phyloP scores from a whole-genome alignment of 768 basidiomycete genomes.

The Russula earlei region DNA sequence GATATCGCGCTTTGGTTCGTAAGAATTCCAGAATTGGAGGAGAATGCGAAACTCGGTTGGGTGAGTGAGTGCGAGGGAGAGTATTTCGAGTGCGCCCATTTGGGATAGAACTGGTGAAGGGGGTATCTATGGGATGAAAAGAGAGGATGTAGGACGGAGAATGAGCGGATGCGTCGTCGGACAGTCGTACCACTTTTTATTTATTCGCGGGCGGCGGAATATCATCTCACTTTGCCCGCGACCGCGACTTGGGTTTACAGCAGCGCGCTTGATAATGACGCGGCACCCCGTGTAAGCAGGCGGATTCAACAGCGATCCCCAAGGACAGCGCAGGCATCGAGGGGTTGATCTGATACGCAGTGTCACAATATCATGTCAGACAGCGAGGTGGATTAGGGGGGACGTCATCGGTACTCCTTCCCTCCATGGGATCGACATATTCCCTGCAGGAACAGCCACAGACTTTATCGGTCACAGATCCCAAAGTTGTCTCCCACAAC shows the following conservation, averaged over 20 bases:
- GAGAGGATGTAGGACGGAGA: neutral
- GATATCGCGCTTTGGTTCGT: slow-evolving; percentile 77
- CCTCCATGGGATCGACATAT: neutral
- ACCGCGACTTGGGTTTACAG: too few relatives aligned
- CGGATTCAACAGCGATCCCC: too few relatives aligned
- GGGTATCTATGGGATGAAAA: neutral
- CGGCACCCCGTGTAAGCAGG: too few relatives aligned
- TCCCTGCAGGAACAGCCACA: slow-evolving; percentile 32
- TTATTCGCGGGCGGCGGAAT: neutral
- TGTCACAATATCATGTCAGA: too few relatives aligned
- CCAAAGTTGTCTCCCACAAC: neutral
- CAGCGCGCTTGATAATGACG: too few relatives aligned
- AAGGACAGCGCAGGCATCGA: too few relatives aligned
- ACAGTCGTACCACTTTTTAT: slow-evolving; percentile 15
- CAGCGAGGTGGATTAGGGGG: too few relatives aligned
- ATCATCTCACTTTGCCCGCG: too few relatives aligned
- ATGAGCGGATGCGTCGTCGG: neutral
- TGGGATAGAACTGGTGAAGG: neutral
- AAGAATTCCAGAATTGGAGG: slow-evolving; percentile 74
- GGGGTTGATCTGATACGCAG: too few relatives aligned
- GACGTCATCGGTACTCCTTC: too few relatives aligned
- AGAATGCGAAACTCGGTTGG: slow-evolving; percentile 79
- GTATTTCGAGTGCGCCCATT: slow-evolving; percentile 53
- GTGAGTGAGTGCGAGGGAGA: slow-evolving; percentile 63
- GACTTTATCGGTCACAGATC: neutral